Evolutionary conservation across 495 filamentous ascomycete species (phyloP).

Genomic region (Penicillium antarcticum): DNA sequence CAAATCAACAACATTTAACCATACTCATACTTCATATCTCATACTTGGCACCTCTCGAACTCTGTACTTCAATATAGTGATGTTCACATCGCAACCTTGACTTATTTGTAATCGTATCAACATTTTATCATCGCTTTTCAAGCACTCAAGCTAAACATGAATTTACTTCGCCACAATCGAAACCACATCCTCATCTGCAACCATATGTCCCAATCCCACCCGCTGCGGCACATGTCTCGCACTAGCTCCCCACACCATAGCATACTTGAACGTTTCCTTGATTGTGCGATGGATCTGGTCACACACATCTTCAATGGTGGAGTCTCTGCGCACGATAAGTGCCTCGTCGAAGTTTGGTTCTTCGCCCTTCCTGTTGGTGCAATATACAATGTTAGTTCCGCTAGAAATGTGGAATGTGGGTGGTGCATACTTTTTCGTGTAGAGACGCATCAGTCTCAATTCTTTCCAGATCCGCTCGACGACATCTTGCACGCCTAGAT

Average conservation of each 20-base stretch:
- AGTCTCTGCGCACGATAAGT: conserved; percentile 83
- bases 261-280: conserved; percentile 99
- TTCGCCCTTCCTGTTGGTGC: conserved; percentile 63
- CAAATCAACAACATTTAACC: conserved; percentile 3
- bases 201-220: conserved; percentile 81
- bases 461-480: conserved; percentile 96
- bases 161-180: conserved; percentile 68
- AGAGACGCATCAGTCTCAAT: conserved; percentile 83
- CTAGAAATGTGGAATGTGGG: background rate
- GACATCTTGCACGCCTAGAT: conserved; percentile 94
- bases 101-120: conserved; percentile 4
- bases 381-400: conserved; percentile 7
- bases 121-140: conserved; percentile 3
- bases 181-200: conserved; percentile 96
- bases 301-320: conserved; percentile 94
- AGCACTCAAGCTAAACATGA: background rate
- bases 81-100: background rate
- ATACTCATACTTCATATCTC: background rate
- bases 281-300: conserved; percentile 91
- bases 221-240: conserved; percentile 92
- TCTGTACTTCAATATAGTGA: too few relatives aligned
- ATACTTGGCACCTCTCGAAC: too few relatives aligned
- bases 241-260: conserved; percentile 95
- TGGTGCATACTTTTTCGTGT: conserved; percentile 77
- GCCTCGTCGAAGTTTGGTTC: conserved; percentile 92